These are phyloP conservation scores for Phytophthora foliorum DNA, from an alignment of 352 stramenopile species.

Conservation along the genomic window DNA sequence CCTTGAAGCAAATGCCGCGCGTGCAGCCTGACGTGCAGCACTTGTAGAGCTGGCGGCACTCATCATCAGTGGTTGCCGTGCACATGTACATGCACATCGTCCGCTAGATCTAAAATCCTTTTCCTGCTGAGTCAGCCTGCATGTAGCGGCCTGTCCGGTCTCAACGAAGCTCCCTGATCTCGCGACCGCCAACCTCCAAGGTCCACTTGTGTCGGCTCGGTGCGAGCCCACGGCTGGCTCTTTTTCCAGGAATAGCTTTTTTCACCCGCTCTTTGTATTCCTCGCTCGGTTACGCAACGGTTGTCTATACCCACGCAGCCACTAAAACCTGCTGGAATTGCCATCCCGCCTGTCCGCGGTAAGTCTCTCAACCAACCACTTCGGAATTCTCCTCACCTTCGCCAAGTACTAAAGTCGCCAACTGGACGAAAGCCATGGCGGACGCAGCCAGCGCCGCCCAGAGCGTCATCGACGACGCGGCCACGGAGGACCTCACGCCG, in stretches of 20 bases:
- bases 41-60: too few species aligned
- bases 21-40: background rate
- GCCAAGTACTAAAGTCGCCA: background rate
- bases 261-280: slow-evolving; percentile 26
- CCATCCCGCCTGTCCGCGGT: slow-evolving; percentile 13
- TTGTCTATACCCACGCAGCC: slow-evolving; percentile 15
- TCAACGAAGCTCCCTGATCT: too few species aligned
- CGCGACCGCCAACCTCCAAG: too few species aligned
- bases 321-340: background rate
- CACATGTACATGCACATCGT: too few species aligned
- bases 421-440: slow-evolving; percentile 27
- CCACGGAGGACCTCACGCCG: slow-evolving; percentile 65
- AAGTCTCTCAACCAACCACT: slow-evolving; percentile 11
- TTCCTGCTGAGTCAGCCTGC: background rate
- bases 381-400: slow-evolving; percentile 7
- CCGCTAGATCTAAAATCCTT: slow-evolving; percentile 7
- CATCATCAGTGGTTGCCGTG: too few species aligned
- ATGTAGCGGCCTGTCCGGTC: too few species aligned
- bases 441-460: slow-evolving; percentile 39
- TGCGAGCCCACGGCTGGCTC: slow-evolving; percentile 21
- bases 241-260: slow-evolving; percentile 24
- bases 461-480: slow-evolving; percentile 40
- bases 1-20: background rate
- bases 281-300: background rate
- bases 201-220: background rate